Evolutionary conservation across 1,139 yeast species (phyloP).

Genomic region (Pichia sp.): DNA sequence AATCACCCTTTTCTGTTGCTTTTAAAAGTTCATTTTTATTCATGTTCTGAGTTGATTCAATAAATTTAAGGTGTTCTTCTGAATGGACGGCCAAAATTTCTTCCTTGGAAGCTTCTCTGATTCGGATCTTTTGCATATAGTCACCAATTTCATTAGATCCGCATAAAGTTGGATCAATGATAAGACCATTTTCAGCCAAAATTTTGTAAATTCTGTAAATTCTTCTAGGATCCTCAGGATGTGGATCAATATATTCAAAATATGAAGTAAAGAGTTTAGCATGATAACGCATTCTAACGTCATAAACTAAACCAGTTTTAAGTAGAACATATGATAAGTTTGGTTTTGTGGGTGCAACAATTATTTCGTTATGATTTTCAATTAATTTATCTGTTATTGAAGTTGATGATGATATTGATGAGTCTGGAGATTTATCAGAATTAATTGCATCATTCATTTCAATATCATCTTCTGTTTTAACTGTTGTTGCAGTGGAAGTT

Average conservation of each 20-base stretch:
- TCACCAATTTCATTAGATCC: slow-evolving; percentile 86
- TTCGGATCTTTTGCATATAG: slow-evolving; percentile 80
- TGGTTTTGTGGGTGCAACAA: slow-evolving; percentile 32
- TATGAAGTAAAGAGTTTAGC: slow-evolving; percentile 90
- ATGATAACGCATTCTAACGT: slow-evolving; percentile 95
- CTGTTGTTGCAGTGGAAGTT: not conserved
- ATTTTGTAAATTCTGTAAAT: slow-evolving; percentile 90
- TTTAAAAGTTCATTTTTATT: slow-evolving; percentile 67
- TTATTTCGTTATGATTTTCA: slow-evolving; percentile 3
- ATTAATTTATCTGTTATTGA: not conserved
- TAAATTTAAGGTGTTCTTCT: slow-evolving; percentile 66
- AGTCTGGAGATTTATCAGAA: not conserved
- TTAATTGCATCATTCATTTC: slow-evolving; percentile 4
- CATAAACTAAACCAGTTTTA: slow-evolving; percentile 92
- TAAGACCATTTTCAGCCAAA: slow-evolving; percentile 88
- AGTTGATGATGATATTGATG: not conserved
- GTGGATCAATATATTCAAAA: slow-evolving; percentile 93
- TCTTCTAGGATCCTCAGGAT: slow-evolving; percentile 97
- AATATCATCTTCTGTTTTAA: slow-evolving; percentile 6
- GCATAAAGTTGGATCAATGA: slow-evolving; percentile 70
- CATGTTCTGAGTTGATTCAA: slow-evolving; percentile 75
- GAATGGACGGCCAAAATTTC: slow-evolving; percentile 87
- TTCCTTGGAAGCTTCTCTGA: slow-evolving; percentile 79
- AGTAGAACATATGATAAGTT: slow-evolving; percentile 60
- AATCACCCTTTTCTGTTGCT: slow-evolving; percentile 89